These are phyloP conservation scores for Sutorius eximius DNA, from an alignment of 1,284 basidiomycete species.

Conservation along the genomic window DNA sequence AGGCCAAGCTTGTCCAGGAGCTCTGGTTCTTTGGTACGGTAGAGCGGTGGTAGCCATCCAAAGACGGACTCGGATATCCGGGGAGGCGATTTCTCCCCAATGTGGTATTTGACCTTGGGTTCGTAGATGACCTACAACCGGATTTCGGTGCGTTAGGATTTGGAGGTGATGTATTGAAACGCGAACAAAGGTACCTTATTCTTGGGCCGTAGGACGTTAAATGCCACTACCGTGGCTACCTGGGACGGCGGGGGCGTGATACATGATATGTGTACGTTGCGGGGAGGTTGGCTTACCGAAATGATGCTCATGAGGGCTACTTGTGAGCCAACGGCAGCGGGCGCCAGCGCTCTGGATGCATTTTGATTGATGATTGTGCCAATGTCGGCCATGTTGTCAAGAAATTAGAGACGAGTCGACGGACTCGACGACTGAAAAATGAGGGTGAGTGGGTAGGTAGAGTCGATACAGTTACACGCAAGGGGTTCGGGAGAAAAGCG, in stretches of 20 bases:
- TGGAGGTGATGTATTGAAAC: background rate
- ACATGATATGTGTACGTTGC: background rate
- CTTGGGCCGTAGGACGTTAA: constrained; percentile 76
- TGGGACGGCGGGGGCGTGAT: constrained; percentile 25
- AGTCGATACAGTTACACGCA: constrained; percentile 11
- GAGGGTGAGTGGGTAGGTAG: constrained; percentile 21
- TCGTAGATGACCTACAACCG: constrained; percentile 72
- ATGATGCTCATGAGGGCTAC: constrained; percentile 69
- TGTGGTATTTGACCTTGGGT: constrained; percentile 86
- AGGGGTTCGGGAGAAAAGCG: background rate
- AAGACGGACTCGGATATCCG: constrained; percentile 79
- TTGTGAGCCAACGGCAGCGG: constrained; percentile 82
- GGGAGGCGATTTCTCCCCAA: constrained; percentile 78
- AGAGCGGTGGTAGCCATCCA: constrained; percentile 87
- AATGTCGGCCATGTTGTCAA: constrained; percentile 40
- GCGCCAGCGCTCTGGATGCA: constrained; percentile 61
- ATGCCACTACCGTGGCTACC: constrained; percentile 65
- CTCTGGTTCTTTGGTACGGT: constrained; percentile 83
- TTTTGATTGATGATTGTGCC: constrained; percentile 46
- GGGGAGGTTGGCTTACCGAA: constrained; percentile 49
- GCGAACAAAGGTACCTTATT: constrained; percentile 56
- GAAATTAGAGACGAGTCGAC: constrained; percentile 16
- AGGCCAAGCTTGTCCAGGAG: constrained; percentile 90
- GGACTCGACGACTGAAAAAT: constrained; percentile 18
- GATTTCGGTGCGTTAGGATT: background rate